phyloP scores from a whole-genome alignment of 2,329 filamentous ascomycete genomes.

The Aaosphaeria pasadenensis region DNA sequence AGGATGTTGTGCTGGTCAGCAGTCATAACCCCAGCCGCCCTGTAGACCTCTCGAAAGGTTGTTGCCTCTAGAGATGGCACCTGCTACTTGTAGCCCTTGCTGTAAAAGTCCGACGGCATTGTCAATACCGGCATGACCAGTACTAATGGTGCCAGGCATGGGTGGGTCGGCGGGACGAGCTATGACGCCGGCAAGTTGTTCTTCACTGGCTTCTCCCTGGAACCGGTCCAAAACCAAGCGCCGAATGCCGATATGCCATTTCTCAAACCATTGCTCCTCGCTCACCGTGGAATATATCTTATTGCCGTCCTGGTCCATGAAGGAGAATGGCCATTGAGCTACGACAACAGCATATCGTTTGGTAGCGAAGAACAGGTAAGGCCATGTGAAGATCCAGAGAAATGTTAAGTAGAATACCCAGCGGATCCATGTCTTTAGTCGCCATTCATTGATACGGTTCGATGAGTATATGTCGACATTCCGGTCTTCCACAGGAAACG shows the following conservation, averaged over 20 bases:
- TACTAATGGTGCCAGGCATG: constrained; percentile 25
- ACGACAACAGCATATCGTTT: constrained; percentile 63
- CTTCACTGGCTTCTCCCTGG: constrained; percentile 54
- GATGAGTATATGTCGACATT: constrained; percentile 63
- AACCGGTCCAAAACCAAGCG: constrained; percentile 58
- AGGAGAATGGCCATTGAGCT: constrained; percentile 59
- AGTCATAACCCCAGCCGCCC: constrained; percentile 34
- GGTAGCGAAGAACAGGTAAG: constrained; percentile 65
- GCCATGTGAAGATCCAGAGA: constrained; percentile 69
- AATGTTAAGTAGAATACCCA: constrained; percentile 66
- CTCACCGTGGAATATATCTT: constrained; percentile 50
- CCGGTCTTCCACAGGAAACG: constrained; percentile 58
- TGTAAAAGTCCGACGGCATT: constrained; percentile 29
- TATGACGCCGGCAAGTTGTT: constrained; percentile 26
- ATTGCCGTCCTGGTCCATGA: constrained; percentile 23
- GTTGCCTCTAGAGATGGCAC: constrained; percentile 20
- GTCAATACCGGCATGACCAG: constrained; percentile 28
- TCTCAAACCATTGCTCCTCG: constrained; percentile 58
- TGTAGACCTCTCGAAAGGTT: constrained; percentile 17
- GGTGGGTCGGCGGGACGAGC: constrained; percentile 44
- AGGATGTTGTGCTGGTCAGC: too few species aligned
- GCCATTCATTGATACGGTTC: constrained; percentile 62
- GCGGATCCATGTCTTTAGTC: constrained; percentile 61
- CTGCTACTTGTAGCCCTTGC: constrained; percentile 31
- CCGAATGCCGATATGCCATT: constrained; percentile 61